Evolutionary conservation across 805 yeast species (phyloP).

Genomic region (Starmera dryadoides): DNA sequence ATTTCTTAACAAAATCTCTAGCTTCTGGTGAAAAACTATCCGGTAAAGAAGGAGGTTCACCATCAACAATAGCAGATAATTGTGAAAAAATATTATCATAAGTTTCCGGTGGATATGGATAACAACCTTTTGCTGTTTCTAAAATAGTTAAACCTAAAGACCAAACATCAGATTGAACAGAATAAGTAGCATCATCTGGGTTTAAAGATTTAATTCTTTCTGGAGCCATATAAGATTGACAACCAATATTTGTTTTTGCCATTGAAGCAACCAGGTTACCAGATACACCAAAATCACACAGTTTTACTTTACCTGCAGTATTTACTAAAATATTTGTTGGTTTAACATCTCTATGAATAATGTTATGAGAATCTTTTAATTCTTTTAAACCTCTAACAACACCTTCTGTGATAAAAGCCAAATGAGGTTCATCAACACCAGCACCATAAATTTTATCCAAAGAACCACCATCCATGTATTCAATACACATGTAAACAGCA

Average conservation of each 20-base stretch:
- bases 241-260: slow-evolving; percentile 93
- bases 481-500: slow-evolving; percentile 97
- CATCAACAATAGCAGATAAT: slow-evolving; percentile 93
- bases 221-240: slow-evolving; percentile 99
- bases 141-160: slow-evolving; percentile 80
- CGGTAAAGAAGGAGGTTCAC: slow-evolving; percentile 81
- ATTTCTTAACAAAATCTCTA: slow-evolving; percentile 67
- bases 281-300: slow-evolving; percentile 94
- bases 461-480: slow-evolving; percentile 95
- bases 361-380: slow-evolving; percentile 83
- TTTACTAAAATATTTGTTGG: slow-evolving; percentile 90
- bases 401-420: slow-evolving; percentile 73
- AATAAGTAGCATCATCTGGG: slow-evolving; percentile 74
- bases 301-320: slow-evolving; percentile 76
- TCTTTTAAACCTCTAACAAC: slow-evolving; percentile 78
- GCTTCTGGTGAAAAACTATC: slow-evolving; percentile 67
- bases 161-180: slow-evolving; percentile 96
- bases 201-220: slow-evolving; percentile 76
- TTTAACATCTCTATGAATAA: slow-evolving; percentile 93
- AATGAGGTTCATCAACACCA: slow-evolving; percentile 70
- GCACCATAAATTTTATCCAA: slow-evolving; percentile 75
- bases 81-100: slow-evolving; percentile 87
- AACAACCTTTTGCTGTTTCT: slow-evolving; percentile 84
- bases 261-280: slow-evolving; percentile 92
- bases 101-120: slow-evolving; percentile 96